Conservation (phyloP, 495 filamentous ascomycete genomes). For the Tuber brumale region DNA sequence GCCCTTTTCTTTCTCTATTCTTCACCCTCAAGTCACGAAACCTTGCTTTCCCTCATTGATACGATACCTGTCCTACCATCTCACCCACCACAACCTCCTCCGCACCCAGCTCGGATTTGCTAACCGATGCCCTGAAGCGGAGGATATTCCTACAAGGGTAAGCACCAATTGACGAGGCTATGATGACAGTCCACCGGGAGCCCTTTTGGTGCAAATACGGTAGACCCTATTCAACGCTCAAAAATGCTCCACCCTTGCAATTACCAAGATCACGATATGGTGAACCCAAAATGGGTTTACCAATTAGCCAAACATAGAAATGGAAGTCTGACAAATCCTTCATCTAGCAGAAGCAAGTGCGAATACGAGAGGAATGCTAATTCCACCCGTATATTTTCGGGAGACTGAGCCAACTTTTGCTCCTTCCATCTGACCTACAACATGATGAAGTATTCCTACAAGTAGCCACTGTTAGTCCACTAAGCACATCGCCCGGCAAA, state of each 20-base stretch:
- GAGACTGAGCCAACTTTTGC: neutral
- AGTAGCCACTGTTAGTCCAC: neutral
- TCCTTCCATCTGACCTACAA: neutral
- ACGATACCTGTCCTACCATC: conserved; percentile 21
- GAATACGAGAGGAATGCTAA: neutral
- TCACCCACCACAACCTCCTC: conserved; percentile 12
- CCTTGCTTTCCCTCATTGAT: conserved; percentile 15
- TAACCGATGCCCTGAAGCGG: conserved; percentile 38
- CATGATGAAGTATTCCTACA: neutral
- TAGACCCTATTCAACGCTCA: neutral
- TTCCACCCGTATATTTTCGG: neutral
- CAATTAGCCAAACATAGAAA: neutral
- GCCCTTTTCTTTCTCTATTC: neutral
- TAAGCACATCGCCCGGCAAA: neutral
- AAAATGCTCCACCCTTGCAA: neutral
- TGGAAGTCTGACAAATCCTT: neutral
- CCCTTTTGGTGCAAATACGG: neutral
- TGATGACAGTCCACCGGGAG: neutral
- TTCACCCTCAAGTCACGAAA: neutral
- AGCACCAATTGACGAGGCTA: neutral
- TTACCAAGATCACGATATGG: neutral
- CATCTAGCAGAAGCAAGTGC: neutral
- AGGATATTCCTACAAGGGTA: conserved; percentile 40
- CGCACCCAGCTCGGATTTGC: conserved; percentile 26
- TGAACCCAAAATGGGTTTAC: neutral